phyloP scores from a whole-genome alignment of 768 basidiomycete genomes.

The Sarcodon sp. region DNA sequence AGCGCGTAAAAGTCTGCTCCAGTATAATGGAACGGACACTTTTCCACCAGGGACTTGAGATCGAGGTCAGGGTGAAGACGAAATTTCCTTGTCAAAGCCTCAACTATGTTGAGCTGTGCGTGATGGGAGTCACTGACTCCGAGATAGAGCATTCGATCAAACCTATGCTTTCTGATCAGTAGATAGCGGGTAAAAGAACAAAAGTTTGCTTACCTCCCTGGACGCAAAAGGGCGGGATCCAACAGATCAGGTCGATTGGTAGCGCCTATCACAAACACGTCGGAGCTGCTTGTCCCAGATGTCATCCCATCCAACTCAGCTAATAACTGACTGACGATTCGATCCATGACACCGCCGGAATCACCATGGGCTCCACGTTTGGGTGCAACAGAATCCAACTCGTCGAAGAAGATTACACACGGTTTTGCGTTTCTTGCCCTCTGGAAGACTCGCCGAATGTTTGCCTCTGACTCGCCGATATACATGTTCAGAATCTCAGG shows the following conservation, averaged over 20 bases:
- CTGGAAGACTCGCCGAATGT: conserved; percentile 88
- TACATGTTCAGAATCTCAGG: conserved; percentile 97
- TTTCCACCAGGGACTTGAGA: conserved; percentile 48
- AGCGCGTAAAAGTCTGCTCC: conserved; percentile 98
- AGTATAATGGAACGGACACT: conserved; percentile 88
- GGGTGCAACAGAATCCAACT: conserved; percentile 89
- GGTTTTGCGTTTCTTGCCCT: conserved; percentile 84
- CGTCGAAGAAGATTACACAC: conserved; percentile 95
- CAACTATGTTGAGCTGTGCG: conserved; percentile 75
- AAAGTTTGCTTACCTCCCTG: conserved; percentile 53
- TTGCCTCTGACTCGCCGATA: conserved; percentile 96
- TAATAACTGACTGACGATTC: conserved; percentile 89
- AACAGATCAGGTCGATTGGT: conserved; percentile 90
- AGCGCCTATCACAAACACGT: conserved; percentile 92
- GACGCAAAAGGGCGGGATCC: conserved; percentile 80
- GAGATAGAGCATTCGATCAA: conserved; percentile 94
- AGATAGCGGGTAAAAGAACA: not conserved
- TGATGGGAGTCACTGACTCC: conserved; percentile 82
- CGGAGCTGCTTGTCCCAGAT: conserved; percentile 38
- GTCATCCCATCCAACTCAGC: conserved; percentile 92
- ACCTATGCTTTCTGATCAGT: conserved; percentile 33
- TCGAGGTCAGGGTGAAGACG: conserved; percentile 56
- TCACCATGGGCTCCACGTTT: conserved; percentile 93
- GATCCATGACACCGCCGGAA: conserved; percentile 96
- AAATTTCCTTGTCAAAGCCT: conserved; percentile 90